Percentiles rank a stretch among this genome's conserved stretches.
Evolutionary conservation across 345 rosid species (phyloP).

Genomic region (Gossypium bickii): DNA sequence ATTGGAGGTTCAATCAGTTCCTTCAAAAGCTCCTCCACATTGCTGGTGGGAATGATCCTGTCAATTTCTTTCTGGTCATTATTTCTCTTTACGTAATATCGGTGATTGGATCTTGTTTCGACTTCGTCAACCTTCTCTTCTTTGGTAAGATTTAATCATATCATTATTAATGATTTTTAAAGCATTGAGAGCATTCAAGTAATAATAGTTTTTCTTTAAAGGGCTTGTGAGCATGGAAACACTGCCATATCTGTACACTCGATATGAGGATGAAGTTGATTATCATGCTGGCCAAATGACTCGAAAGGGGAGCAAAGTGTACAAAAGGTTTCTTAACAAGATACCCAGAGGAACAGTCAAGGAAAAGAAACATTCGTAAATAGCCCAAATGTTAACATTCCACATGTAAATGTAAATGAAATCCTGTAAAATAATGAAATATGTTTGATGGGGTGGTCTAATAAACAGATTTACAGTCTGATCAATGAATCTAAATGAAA

Average conservation of each 20-base stretch:
- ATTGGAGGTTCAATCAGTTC: slow-evolving; percentile 38
- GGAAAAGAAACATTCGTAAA: slow-evolving; percentile 45
- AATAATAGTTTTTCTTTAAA: slow-evolving; percentile 17
- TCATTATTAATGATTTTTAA: background rate
- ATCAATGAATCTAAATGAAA: background rate
- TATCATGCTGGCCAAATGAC: slow-evolving; percentile 28
- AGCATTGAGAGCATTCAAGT: background rate
- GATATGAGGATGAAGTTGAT: slow-evolving; percentile 64
- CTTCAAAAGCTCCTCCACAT: slow-evolving; percentile 43
- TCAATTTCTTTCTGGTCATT: slow-evolving; percentile 57
- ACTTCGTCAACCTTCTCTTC: slow-evolving; percentile 72
- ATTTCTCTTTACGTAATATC: slow-evolving; percentile 54
- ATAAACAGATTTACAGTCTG: background rate
- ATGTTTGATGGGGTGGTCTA: background rate
- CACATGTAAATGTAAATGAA: background rate
- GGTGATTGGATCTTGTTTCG: slow-evolving; percentile 62
- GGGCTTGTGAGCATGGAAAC: slow-evolving; percentile 52
- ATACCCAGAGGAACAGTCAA: slow-evolving; percentile 76
- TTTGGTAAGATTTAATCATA: slow-evolving; percentile 40
- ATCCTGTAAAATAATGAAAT: background rate
- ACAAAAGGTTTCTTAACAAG: slow-evolving; percentile 53
- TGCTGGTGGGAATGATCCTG: slow-evolving; percentile 63
- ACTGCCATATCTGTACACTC: slow-evolving; percentile 61
- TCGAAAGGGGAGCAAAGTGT: slow-evolving; percentile 38
- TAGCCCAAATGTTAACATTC: background rate